phyloP scores from a whole-genome alignment of 345 rosid species.

The Anacardium occidentale region DNA sequence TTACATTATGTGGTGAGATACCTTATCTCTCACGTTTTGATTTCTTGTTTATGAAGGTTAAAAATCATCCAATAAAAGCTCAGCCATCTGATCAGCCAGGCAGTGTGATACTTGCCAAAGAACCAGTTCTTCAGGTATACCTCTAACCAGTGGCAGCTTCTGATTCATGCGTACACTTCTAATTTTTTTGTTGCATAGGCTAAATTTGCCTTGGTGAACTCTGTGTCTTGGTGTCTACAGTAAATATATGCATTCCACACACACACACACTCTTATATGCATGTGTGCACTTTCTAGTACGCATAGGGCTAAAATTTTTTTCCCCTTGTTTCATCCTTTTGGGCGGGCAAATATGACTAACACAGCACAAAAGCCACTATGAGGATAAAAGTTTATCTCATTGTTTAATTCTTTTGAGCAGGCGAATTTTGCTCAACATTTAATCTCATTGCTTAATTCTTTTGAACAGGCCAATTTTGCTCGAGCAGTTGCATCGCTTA shows the following conservation, averaged over 20 bases:
- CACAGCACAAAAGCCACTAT: neutral
- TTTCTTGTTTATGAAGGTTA: slow-evolving; percentile 49
- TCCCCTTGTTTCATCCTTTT: neutral
- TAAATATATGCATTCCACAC: neutral
- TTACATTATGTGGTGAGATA: neutral
- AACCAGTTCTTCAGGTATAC: slow-evolving; percentile 80
- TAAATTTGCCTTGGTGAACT: neutral
- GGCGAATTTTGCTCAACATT: too few relatives aligned
- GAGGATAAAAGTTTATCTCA: slow-evolving; percentile 6
- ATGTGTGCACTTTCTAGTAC: neutral
- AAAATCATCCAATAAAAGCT: slow-evolving; percentile 88
- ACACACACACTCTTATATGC: neutral
- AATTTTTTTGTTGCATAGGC: neutral
- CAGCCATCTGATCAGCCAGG: slow-evolving; percentile 86
- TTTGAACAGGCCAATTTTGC: slow-evolving; percentile 80
- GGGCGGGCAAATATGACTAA: neutral
- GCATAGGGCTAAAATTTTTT: neutral
- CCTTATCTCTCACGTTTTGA: neutral
- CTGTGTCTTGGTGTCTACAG: too few relatives aligned
- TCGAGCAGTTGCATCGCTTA: slow-evolving; percentile 77
- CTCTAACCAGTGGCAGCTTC: neutral
- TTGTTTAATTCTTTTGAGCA: too few relatives aligned
- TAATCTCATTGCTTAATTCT: neutral
- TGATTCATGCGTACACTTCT: neutral
- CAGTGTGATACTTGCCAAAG: slow-evolving; percentile 86